Evolutionary conservation across 495 filamentous ascomycete species (phyloP).

Genomic region (Aspergillus conjunctus): DNA sequence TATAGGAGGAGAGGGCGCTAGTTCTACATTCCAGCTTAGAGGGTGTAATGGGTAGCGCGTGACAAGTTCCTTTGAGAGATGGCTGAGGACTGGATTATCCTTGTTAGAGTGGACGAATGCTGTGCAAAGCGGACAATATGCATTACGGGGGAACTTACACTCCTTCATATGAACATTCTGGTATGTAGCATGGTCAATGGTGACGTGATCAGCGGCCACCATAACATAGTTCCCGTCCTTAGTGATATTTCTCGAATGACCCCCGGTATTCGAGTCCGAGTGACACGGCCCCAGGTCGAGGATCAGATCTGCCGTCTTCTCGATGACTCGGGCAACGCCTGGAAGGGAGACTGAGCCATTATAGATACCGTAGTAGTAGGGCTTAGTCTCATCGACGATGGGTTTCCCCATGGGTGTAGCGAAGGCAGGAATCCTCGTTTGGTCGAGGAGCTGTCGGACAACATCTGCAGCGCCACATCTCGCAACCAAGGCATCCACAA

Average conservation of each 20-base stretch:
- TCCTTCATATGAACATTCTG: constrained; percentile 15
- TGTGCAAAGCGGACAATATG: neutral
- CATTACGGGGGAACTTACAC: neutral
- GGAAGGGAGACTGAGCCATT: constrained; percentile 22
- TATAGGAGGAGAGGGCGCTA: constrained; percentile 16
- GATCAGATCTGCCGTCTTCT: constrained; percentile 34
- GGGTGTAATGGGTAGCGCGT: no score
- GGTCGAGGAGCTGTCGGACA: constrained; percentile 30
- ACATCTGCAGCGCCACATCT: constrained; percentile 31
- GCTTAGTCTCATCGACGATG: constrained; percentile 38
- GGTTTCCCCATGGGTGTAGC: constrained; percentile 41
- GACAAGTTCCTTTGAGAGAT: neutral
- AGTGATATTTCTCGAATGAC: constrained; percentile 33
- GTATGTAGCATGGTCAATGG: constrained; percentile 33
- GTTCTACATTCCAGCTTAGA: neutral
- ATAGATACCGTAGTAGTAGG: constrained; percentile 43
- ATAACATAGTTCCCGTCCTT: constrained; percentile 29
- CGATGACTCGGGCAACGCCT: constrained; percentile 27
- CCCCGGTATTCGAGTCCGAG: constrained; percentile 43
- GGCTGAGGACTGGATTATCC: neutral
- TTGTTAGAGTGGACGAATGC: no score
- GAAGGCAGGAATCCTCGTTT: constrained; percentile 38
- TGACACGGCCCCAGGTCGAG: constrained; percentile 38
- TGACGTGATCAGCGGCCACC: constrained; percentile 33
- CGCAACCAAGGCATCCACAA: constrained; percentile 35